A percentile compares a stretch with the other conserved stretches of the same genome.
Evolutionary conservation across 352 stramenopile genomes (phyloP).

Genomic region (Globisporangium emineosum): DNA sequence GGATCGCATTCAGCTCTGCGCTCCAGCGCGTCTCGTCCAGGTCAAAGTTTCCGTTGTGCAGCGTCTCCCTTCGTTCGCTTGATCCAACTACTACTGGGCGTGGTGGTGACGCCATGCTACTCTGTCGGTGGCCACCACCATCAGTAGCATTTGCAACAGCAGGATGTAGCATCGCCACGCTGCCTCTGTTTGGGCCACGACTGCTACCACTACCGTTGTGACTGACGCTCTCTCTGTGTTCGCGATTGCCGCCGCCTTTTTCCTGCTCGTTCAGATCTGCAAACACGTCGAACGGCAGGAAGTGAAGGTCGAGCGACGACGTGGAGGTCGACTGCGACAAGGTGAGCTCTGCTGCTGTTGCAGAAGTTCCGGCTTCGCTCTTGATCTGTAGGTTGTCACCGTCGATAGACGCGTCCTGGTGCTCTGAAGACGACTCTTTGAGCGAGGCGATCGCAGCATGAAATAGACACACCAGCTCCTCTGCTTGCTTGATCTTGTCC

Average conservation of each 20-base stretch:
- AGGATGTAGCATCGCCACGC: neutral
- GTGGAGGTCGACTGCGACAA: slow-evolving; percentile 18
- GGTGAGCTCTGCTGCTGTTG: neutral
- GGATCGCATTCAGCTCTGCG: slow-evolving; percentile 11
- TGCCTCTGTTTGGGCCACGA: neutral
- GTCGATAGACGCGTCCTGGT: neutral
- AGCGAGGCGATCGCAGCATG: slow-evolving; percentile 8
- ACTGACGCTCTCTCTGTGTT: neutral
- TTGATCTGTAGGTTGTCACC: neutral
- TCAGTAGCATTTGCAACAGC: neutral
- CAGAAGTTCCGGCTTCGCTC: neutral
- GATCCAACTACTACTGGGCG: neutral
- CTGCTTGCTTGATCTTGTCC: slow-evolving; percentile 12
- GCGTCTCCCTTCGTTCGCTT: neutral
- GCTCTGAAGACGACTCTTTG: neutral
- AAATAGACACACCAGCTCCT: slow-evolving; percentile 6
- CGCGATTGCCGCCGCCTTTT: neutral
- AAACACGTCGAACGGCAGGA: slow-evolving; percentile 15
- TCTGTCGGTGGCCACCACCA: neutral
- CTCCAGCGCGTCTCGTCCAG: slow-evolving; percentile 20
- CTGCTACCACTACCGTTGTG: neutral
- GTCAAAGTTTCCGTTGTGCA: slow-evolving; percentile 18
- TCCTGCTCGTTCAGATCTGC: slow-evolving; percentile 4
- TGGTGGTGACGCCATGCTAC: neutral
- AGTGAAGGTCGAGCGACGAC: slow-evolving; percentile 18